Conservation (phyloP, 257 asterid genomes). For the Nicotiana tomentosiformis region DNA sequence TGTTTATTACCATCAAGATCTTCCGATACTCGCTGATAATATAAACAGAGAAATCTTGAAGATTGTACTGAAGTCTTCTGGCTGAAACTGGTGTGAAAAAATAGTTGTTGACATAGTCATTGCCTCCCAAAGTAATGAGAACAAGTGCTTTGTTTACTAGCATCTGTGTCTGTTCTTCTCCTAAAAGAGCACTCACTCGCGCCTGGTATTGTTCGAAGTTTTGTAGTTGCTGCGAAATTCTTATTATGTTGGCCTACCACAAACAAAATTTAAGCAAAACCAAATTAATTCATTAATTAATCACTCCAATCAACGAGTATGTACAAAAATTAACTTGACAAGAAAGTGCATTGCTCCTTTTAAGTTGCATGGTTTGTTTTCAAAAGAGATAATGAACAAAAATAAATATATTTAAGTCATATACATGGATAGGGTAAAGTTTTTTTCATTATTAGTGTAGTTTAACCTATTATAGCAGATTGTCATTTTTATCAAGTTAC, state of each 20-base stretch:
- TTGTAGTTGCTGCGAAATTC: conserved; percentile 39
- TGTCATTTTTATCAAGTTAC: too few relatives aligned
- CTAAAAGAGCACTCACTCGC: conserved; percentile 44
- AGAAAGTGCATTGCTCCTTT: background rate
- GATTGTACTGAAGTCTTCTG: conserved; percentile 41
- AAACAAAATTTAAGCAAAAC: background rate
- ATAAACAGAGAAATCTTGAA: conserved; percentile 36
- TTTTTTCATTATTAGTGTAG: too few relatives aligned
- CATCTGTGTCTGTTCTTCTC: conserved; percentile 26
- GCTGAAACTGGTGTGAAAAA: conserved; percentile 45
- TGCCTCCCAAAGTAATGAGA: conserved; percentile 71
- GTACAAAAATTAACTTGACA: background rate
- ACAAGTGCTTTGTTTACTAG: conserved; percentile 54
- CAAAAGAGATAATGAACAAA: background rate
- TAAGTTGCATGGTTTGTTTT: background rate
- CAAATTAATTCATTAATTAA: background rate
- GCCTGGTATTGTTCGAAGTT: conserved; percentile 40
- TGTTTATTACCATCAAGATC: conserved; percentile 37
- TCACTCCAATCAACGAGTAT: background rate
- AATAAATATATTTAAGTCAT: too few relatives aligned
- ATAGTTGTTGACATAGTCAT: conserved; percentile 78
- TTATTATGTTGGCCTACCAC: conserved; percentile 51
- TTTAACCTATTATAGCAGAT: too few relatives aligned
- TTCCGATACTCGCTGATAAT: conserved; percentile 61
- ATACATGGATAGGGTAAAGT: too few relatives aligned